Conservation (phyloP, 2,329 filamentous ascomycete genomes). For the Geoglossum cookeanum region DNA sequence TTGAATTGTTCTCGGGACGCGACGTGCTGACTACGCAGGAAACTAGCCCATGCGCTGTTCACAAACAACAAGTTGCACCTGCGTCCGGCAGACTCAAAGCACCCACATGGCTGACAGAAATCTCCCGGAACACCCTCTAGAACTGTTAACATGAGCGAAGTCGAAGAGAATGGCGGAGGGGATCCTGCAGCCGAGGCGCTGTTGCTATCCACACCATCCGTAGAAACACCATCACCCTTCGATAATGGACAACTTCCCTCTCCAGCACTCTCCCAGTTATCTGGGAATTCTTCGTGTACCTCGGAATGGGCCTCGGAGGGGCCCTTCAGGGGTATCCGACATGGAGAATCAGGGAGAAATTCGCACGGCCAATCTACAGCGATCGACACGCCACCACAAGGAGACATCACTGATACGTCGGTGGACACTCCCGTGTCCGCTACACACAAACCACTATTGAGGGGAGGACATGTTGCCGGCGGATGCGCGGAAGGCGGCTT, state of each 20-base stretch:
- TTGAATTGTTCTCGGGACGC: not conserved
- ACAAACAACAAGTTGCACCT: not conserved
- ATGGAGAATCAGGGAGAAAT: not conserved
- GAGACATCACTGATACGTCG: not conserved
- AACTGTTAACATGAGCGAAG: not conserved
- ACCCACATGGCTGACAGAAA: not conserved
- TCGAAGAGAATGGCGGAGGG: not conserved
- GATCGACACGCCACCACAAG: not conserved
- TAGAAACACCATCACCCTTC: not conserved
- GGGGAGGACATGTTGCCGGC: not conserved
- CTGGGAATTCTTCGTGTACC: not conserved
- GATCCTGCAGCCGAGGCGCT: not conserved
- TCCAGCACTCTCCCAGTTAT: not conserved
- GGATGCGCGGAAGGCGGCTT: not conserved
- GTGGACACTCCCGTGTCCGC: not conserved
- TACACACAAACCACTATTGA: not conserved
- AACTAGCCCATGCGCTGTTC: not conserved
- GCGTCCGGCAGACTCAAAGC: not conserved
- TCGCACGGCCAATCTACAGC: not conserved
- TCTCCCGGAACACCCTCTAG: not conserved
- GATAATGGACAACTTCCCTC: constrained; percentile 4
- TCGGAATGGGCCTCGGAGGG: not conserved
- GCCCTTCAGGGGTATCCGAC: not conserved
- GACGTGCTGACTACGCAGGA: not conserved
- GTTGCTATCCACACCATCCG: not conserved